Conservation (phyloP, 805 yeast genomes). For the Ogataea nitratoaversa region DNA sequence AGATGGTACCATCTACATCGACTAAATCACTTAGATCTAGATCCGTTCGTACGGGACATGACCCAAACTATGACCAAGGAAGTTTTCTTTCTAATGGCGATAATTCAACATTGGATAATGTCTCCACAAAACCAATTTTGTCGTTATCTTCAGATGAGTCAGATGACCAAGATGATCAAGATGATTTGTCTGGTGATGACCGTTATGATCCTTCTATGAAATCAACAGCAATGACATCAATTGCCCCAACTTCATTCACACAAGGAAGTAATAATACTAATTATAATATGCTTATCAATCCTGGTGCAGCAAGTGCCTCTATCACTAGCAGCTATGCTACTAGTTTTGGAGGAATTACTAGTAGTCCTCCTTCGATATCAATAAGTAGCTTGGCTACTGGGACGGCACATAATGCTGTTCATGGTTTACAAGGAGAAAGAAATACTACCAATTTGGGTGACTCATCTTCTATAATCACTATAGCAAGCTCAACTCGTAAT, state of each 20-base stretch:
- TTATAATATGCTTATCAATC: conserved; percentile 19
- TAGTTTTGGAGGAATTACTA: conserved; percentile 6
- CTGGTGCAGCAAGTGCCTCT: conserved; percentile 12
- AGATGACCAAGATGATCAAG: conserved; percentile 15
- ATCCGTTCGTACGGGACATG: neutral
- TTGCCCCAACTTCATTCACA: conserved; percentile 35
- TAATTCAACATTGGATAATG: conserved; percentile 28
- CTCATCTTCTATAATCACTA: conserved; percentile 31
- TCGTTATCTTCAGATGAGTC: conserved; percentile 36
- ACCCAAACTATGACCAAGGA: conserved; percentile 6
- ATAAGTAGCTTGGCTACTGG: conserved; percentile 7
- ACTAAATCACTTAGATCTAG: conserved; percentile 1
- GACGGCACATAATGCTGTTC: neutral
- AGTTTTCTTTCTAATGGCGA: conserved; percentile 18
- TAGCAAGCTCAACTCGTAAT: conserved; percentile 32
- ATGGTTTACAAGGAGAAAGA: neutral
- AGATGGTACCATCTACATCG: neutral
- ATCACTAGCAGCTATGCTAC: conserved; percentile 1
- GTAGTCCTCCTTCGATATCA: conserved; percentile 9
- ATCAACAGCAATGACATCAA: conserved; percentile 48
- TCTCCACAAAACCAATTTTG: conserved; percentile 45
- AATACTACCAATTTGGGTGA: conserved; percentile 13
- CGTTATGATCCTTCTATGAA: conserved; percentile 26
- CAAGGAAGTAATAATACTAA: conserved; percentile 14
- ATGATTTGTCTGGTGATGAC: conserved; percentile 6